Conservation (phyloP, 805 yeast species). For the Wickerhamomyces alni region DNA sequence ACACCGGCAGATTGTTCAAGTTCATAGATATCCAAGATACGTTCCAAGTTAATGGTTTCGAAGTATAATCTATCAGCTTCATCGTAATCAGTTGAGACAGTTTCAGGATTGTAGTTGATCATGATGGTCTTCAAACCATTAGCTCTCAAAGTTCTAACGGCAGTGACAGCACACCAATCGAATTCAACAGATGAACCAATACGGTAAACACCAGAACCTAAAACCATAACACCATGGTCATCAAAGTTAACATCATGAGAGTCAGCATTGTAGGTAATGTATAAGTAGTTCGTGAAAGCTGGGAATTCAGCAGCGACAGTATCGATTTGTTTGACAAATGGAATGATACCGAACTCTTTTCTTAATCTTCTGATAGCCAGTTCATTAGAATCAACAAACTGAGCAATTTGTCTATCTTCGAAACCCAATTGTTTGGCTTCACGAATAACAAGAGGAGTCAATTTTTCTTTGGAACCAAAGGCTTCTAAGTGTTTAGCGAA, state of each 20-base stretch:
- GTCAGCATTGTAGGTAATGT: slow-evolving; percentile 91
- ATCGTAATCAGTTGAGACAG: slow-evolving; percentile 97
- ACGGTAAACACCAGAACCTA: slow-evolving; percentile 98
- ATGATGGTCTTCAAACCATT: slow-evolving; percentile 86
- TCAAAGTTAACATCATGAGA: slow-evolving; percentile 81
- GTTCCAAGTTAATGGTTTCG: slow-evolving; percentile 90
- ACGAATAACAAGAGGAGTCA: slow-evolving; percentile 58
- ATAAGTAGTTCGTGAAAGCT: slow-evolving; percentile 88
- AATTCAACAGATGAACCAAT: slow-evolving; percentile 98
- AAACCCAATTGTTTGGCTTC: slow-evolving; percentile 96
- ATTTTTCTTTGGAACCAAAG: slow-evolving; percentile 45
- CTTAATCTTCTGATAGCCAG: slow-evolving; percentile 87
- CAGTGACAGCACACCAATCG: slow-evolving; percentile 99
- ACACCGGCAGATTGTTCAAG: slow-evolving; percentile 88
- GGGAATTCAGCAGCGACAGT: slow-evolving; percentile 99
- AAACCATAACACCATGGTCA: slow-evolving; percentile 90
- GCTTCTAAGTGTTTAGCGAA: slow-evolving; percentile 60
- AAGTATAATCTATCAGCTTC: slow-evolving; percentile 96
- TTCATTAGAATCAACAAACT: slow-evolving; percentile 82
- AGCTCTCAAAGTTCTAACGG: slow-evolving; percentile 88
- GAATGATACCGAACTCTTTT: slow-evolving; percentile 78
- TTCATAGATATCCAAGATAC: slow-evolving; percentile 92
- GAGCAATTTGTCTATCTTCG: slow-evolving; percentile 94
- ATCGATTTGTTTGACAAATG: slow-evolving; percentile 95
- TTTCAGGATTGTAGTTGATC: slow-evolving; percentile 98